phyloP scores from a whole-genome alignment of 768 basidiomycete species.

The Serendipita sp. region DNA sequence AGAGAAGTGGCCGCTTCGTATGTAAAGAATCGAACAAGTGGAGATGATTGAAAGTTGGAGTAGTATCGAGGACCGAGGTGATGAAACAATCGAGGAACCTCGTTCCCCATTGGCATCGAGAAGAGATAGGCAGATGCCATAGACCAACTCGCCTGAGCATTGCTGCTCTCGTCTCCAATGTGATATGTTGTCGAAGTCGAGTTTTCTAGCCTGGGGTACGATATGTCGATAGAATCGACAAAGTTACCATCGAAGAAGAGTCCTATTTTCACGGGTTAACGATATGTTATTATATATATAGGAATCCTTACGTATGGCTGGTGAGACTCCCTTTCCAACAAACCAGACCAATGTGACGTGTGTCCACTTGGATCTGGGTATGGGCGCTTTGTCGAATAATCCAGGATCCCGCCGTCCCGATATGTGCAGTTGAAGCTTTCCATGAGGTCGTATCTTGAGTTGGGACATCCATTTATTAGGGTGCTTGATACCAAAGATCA shows the following conservation, averaged over 20 bases:
- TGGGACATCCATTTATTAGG: constrained; percentile 23
- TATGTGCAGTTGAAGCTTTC: constrained; percentile 35
- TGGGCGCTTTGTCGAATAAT: constrained; percentile 28
- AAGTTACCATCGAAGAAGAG: constrained; percentile 61
- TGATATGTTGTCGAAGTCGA: constrained; percentile 30
- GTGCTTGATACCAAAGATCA: constrained; percentile 23
- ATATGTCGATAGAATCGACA: constrained; percentile 43
- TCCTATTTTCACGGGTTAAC: constrained; percentile 24
- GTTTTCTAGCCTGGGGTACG: constrained; percentile 34
- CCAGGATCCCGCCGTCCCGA: constrained; percentile 24
- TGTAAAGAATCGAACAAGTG: constrained; percentile 58
- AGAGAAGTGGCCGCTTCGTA: constrained; percentile 74
- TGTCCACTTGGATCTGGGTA: constrained; percentile 50
- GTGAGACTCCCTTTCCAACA: constrained; percentile 33
- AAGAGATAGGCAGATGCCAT: constrained; percentile 50
- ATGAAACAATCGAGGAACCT: constrained; percentile 56
- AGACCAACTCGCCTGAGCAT: constrained; percentile 36
- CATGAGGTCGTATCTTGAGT: constrained; percentile 36
- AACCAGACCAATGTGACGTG: constrained; percentile 55
- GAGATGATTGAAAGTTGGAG: constrained; percentile 56
- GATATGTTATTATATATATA: neutral
- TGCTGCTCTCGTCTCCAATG: constrained; percentile 37
- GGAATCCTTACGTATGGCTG: constrained; percentile 30
- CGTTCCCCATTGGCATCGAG: constrained; percentile 29
- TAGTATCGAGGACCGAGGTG: constrained; percentile 68